Evolutionary conservation across 495 filamentous ascomycete species (phyloP), one percentile per base, ranked within the genome.

Genomic region (Hypoxylon subgilvum): DNA sequence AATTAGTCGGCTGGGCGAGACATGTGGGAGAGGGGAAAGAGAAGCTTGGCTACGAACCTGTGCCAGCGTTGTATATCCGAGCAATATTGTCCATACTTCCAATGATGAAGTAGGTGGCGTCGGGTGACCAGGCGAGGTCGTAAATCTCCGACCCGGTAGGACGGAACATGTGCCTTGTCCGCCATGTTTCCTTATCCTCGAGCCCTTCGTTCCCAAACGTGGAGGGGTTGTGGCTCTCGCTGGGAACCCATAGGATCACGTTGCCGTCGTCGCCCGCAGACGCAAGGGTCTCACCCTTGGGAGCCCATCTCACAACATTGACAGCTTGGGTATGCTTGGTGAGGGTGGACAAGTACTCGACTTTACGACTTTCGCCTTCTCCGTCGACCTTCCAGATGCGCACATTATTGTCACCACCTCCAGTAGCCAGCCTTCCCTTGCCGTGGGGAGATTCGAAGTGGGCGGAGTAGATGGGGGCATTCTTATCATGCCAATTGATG

Each of bases 1-100:
- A 22, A 40, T 58, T 9, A 49, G 52, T 56, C 18, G 18, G 42
- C 19, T 51, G 35, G 10, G 3, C n/a, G 0, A 9, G 31, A 23
- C 27, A 50, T 40, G 21, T 30, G 17, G 23, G 25, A 25, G 38
- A 30, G 50, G 13, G 18, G 5, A 35, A 35, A 35, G 31, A 35
- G 12, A 35, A 27, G 48, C 3, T 14, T 10, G 13, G 49, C 31
- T 52, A 75, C 83, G 31, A 74, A 96, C 94, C 94, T 56, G 88
- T 96, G 52, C 90, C 86, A 43, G 93, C 91, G 73, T 96, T 96
- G 79, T 96, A 97, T 56, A 99, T 97, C 35, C 94, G 81, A 40
- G 95, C 92, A 67, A 97, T 85, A 72, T 99, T 99, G 74, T 99
- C 94, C 92, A 97, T 97, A 72, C 95, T 97, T 4, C 94, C 94